A percentile compares a stretch with the other conserved stretches of the same genome.
These are phyloP conservation scores for Urostyla sp. DNA, from an alignment of 73 alveolate genomes.

Conservation along the genomic window DNA sequence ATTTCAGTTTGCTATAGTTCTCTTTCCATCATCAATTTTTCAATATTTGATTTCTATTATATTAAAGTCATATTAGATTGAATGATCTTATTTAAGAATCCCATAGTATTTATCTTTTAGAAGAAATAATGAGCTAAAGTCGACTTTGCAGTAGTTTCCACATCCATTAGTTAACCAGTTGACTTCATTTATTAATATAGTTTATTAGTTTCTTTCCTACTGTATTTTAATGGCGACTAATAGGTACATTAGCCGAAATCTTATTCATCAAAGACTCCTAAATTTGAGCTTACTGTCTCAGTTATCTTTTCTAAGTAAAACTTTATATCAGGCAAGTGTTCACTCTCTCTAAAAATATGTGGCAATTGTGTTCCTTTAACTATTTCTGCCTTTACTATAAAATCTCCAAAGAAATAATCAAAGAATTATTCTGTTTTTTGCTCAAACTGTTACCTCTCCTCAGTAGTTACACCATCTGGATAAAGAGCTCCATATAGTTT, in stretches of 20 bases:
- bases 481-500: conserved; percentile 22
- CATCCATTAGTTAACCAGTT: conserved; percentile 31
- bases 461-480: conserved; percentile 60
- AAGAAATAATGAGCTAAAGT: conserved; percentile 32
- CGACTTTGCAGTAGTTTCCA: conserved; percentile 39
- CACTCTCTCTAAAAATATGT: conserved; percentile 42
- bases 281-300: not conserved
- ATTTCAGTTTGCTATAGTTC: not conserved
- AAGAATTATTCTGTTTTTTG: conserved; percentile 34
- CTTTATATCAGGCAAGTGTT: conserved; percentile 2
- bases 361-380: conserved; percentile 41
- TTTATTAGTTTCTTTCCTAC: not conserved
- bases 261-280: conserved; percentile 39
- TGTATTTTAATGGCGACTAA: conserved; percentile 14
- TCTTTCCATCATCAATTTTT: not conserved
- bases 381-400: conserved; percentile 5
- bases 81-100: conserved; percentile 28
- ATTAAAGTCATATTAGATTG: conserved; percentile 6
- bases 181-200: not conserved
- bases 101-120: conserved; percentile 42
- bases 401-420: conserved; percentile 21
- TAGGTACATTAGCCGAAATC: not conserved
- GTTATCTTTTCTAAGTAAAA: conserved; percentile 25
- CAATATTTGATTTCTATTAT: not conserved
- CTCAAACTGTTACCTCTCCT: conserved; percentile 49